Evolutionary conservation across 202 grass and related monocot species (phyloP).

Genomic region (Setaria viridis): DNA sequence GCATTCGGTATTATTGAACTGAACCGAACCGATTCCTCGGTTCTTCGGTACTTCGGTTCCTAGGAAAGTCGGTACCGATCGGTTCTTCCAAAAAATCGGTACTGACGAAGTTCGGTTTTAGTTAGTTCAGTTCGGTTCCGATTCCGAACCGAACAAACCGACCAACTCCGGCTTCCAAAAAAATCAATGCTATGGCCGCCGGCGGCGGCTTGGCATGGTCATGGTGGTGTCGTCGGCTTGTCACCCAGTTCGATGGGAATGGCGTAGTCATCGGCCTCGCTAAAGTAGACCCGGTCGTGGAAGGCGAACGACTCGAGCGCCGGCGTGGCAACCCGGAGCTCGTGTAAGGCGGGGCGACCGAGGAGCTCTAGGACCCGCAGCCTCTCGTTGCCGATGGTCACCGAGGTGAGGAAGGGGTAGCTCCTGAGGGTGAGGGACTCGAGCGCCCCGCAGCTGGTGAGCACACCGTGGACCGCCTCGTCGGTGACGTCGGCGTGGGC

Average conservation of each 20-base stretch:
- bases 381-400: conserved; percentile 39
- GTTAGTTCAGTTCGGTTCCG: too few relatives aligned
- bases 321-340: conserved; percentile 35
- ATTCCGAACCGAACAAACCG: too few relatives aligned
- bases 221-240: not conserved
- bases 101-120: too few relatives aligned
- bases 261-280: too few relatives aligned
- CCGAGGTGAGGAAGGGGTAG: conserved; percentile 20
- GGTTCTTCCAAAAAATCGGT: too few relatives aligned
- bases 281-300: not conserved
- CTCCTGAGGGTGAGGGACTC: conserved; percentile 53
- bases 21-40: too few relatives aligned
- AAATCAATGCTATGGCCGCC: too few relatives aligned
- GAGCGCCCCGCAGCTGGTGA: conserved; percentile 39
- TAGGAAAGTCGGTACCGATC: too few relatives aligned
- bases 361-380: conserved; percentile 43
- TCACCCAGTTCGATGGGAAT: not conserved
- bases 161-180: too few relatives aligned
- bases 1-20: too few relatives aligned
- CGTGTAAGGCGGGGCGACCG: not conserved
- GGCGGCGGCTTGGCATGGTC: not conserved
- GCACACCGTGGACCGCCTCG: conserved; percentile 19
- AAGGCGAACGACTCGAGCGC: conserved; percentile 54
- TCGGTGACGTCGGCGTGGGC: conserved; percentile 45
- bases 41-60: too few relatives aligned